Conservation (phyloP, 1,139 yeast genomes). For the Blastobotrys illinoisensis region DNA sequence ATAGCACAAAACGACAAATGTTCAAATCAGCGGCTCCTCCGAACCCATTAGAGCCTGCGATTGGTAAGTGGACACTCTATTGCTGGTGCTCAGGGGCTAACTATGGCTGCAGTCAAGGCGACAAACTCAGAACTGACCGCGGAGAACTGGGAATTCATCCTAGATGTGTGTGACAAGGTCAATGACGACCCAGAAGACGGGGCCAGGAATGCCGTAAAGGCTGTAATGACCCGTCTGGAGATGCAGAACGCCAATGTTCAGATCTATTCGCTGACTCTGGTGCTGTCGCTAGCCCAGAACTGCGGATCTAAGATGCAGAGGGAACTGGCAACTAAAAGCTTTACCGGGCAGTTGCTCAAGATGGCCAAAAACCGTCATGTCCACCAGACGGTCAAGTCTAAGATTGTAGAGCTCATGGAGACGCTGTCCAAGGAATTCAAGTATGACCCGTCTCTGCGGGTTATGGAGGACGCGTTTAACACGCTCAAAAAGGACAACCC, state of each 20-base stretch:
- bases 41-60: conserved; percentile 20
- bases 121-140: conserved; percentile 75
- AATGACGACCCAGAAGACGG: conserved; percentile 65
- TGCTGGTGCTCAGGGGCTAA: background rate
- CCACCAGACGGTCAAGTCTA: conserved; percentile 63
- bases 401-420: conserved; percentile 60
- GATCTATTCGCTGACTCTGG: conserved; percentile 62
- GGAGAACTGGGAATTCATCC: conserved; percentile 80
- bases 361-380: conserved; percentile 52
- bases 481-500: conserved; percentile 30
- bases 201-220: conserved; percentile 48
- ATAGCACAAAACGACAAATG: conserved; percentile 13
- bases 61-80: conserved; percentile 4
- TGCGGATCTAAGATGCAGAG: conserved; percentile 87
- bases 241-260: conserved; percentile 76
- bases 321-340: conserved; percentile 67
- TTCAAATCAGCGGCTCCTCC: conserved; percentile 25
- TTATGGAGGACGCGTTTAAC: conserved; percentile 59
- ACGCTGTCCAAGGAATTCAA: conserved; percentile 56
- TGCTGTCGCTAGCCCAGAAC: conserved; percentile 80
- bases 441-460: conserved; percentile 66
- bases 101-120: conserved; percentile 44
- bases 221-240: conserved; percentile 49
- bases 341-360: conserved; percentile 52
- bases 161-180: conserved; percentile 80